Evolutionary conservation across 164 flowering plant genomes (phyloP), one percentile per base, ranked within the genome.

Genomic region (Stephania yunnanensis): DNA sequence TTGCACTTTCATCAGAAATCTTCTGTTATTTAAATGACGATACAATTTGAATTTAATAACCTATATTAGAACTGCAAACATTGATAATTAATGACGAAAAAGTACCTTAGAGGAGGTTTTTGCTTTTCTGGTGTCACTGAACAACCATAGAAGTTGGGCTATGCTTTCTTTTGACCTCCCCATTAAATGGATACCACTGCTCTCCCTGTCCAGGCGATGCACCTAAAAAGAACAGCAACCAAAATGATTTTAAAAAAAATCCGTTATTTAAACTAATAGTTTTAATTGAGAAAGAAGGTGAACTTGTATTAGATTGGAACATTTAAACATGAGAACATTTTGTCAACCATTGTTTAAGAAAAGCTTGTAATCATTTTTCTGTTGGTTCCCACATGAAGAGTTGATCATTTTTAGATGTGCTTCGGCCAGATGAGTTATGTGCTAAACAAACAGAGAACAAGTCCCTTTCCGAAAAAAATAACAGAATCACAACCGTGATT

Each of bases 181-280:
- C 94, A 95, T 88, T 78, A 95, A 76, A 8, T 85, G 80, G 52
- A 93, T 78, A 30, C 97, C 99, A 79, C 99, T 93, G 85, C 88
- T 89, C 84, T 95, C 99, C 83, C 89, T 86, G 76, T 95, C 99
- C 78, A 93, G 92, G 44, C 95, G 94, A 81, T 93, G 97, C 69
- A 95, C 98, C 98, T 95, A 77, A 77, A 42, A 9, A 78, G n/a
- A 65, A 67, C 10, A 68, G 67, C 25, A n/a, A 63, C 46, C 36
- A 46, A 46, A 65, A 1, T 69, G n/a, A 69, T 42, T 69, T 25
- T 25, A 25, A 13, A 42, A 69, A 36, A 69, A 69, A 36, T 50
- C 55, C 3, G 1, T 36, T 4, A 36, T 36, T 2, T 36, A 36
- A 36, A 36, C 42, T 4, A 36, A 36, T 36, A 36, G 42, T 36